Evolutionary conservation across 2,329 filamentous ascomycete genomes (phyloP), one percentile per base, ranked within the genome.

Genomic region (Penicillium vulpinum): DNA sequence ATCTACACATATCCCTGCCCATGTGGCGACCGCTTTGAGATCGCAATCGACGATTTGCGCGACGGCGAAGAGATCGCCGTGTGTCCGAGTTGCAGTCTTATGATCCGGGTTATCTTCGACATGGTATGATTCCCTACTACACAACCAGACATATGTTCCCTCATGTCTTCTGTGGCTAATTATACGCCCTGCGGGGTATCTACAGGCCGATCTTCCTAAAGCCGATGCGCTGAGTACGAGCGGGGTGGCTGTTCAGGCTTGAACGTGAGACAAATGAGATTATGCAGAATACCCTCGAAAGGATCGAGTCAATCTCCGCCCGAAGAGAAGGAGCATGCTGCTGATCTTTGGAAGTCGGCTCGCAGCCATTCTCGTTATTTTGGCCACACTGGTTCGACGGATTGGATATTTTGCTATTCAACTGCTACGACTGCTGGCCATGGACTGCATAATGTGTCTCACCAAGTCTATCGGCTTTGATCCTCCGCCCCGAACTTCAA

Each of bases 1-100:
- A 88, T 96, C 67, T 99, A 96, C 80, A 89, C 93, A 78, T 96
- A 96, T 75, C 94, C 94, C 15, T 99, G 94, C 74, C 94, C 94
- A 1, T 99, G 94, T 77, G 94, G 94, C 79, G 94, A 99, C 78
- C 86, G 90, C 58, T 99, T 99, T 79, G 90, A 97, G 79, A 97
- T 94, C 70, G 85, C 84, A 21, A 85, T 97, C 54, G 85, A 83
- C 54, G 92, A 97, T 74, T 80, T 99, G 67, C 84, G 88, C 56
- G 92, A 97, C 71, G 90, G 91, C 61, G 87, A 93, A 73, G 92
- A 97, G 67, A 92, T 99, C 70, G 94, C 90, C n/a, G 90, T 97
- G 11, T 99, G 94, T 70, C 94, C 94, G 22, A 97, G 92, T 73
- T 99, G 94, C 77, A 97, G 92, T 75, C 79, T 99, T 67, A 96